phyloP scores from a whole-genome alignment of 257 asterid genomes.

The Solanum rostratum region DNA sequence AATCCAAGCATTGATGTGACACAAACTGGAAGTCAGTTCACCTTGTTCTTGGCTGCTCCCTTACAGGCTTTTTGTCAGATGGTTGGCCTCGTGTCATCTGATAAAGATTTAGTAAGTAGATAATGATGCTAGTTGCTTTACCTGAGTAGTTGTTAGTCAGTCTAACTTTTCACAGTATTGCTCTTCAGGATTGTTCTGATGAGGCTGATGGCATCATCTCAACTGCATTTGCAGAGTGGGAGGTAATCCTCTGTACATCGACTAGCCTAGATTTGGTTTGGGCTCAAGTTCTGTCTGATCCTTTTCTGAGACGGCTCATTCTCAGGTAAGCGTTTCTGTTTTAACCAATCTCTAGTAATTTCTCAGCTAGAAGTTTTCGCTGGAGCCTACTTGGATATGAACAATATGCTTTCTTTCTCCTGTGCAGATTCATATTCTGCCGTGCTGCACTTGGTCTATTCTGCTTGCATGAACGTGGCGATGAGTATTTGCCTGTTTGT shows the following conservation, averaged over 20 bases:
- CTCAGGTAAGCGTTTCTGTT: slow-evolving; percentile 49
- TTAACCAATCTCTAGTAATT: neutral
- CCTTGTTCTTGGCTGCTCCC: slow-evolving; percentile 85
- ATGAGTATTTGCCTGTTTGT: slow-evolving; percentile 59
- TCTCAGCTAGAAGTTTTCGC: neutral
- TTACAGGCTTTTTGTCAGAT: slow-evolving; percentile 83
- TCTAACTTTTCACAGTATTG: slow-evolving; percentile 3
- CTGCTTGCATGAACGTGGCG: slow-evolving; percentile 32
- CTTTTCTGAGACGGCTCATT: slow-evolving; percentile 74
- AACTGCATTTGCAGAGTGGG: slow-evolving; percentile 83
- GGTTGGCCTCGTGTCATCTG: slow-evolving; percentile 45
- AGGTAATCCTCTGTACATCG: slow-evolving; percentile 74
- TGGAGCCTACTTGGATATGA: neutral
- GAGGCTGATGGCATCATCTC: slow-evolving; percentile 51
- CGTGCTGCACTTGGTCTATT: slow-evolving; percentile 68
- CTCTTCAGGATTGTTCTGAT: slow-evolving; percentile 44
- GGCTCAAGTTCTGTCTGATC: slow-evolving; percentile 88
- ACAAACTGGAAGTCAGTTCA: slow-evolving; percentile 81
- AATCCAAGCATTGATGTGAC: slow-evolving; percentile 31
- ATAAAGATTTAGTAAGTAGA: slow-evolving; percentile 45
- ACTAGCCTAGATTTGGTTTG: slow-evolving; percentile 72
- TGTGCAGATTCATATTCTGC: slow-evolving; percentile 84
- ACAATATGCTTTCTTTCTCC: neutral
- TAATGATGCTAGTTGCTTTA: neutral
- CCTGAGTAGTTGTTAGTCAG: neutral